A percentile compares a stretch with the other conserved stretches of the same genome.
phyloP scores from a whole-genome alignment of 768 basidiomycete species.

The Hydnomerulius pinastri region DNA sequence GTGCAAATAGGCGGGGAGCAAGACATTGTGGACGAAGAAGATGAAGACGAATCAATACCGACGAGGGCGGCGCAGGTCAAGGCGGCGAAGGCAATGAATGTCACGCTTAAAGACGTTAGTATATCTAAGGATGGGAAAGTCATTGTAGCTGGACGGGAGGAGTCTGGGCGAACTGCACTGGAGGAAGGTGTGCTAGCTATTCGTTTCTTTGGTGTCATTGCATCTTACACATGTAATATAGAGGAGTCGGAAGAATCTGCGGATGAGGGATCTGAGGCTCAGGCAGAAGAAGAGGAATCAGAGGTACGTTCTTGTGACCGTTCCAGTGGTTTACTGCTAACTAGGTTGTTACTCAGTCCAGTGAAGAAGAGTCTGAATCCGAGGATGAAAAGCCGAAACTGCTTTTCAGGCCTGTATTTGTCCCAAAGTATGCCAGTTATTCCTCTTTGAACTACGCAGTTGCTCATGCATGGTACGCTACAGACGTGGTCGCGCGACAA shows the following conservation, averaged over 20 bases:
- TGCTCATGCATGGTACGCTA: conserved; percentile 7
- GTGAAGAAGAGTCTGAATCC: conserved; percentile 80
- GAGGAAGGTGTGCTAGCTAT: conserved; percentile 48
- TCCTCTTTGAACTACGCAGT: not conserved
- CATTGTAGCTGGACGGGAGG: conserved; percentile 74
- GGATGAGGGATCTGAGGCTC: conserved; percentile 50
- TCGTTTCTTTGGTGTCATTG: conserved; percentile 8
- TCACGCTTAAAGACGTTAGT: conserved; percentile 76
- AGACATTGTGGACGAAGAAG: conserved; percentile 49
- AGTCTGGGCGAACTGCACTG: conserved; percentile 71
- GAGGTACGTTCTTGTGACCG: conserved; percentile 37
- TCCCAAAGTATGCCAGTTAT: conserved; percentile 74
- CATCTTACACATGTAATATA: conserved; percentile 10
- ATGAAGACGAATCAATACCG: conserved; percentile 46
- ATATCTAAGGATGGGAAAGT: conserved; percentile 82
- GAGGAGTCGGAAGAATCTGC: conserved; percentile 39
- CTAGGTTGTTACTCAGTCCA: conserved; percentile 53
- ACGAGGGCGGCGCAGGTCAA: conserved; percentile 37
- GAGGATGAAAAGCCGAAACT: conserved; percentile 77
- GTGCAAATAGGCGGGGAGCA: conserved; percentile 61
- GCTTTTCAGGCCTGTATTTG: conserved; percentile 89
- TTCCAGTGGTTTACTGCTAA: conserved; percentile 13
- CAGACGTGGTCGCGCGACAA: conserved; percentile 76
- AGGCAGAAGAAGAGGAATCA: conserved; percentile 34
- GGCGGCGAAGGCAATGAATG: conserved; percentile 60